phyloP scores from a whole-genome alignment of 163 green algal genomes.

The Volvox carteri region DNA sequence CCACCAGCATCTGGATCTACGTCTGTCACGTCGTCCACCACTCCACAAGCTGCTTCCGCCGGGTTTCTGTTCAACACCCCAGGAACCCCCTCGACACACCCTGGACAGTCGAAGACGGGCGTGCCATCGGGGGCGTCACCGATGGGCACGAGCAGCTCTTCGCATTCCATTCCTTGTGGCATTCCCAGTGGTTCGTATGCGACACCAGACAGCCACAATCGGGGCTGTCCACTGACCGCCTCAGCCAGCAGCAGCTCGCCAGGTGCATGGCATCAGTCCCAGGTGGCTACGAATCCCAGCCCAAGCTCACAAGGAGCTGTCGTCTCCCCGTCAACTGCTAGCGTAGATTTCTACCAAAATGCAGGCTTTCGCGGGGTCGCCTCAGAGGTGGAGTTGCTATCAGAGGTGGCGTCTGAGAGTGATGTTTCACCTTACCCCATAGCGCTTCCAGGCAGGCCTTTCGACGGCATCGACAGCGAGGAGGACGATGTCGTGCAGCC shows the following conservation, averaged over 20 bases:
- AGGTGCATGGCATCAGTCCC: not conserved
- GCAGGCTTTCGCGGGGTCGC: no score
- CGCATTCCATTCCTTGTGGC: not conserved
- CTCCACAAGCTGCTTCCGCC: not conserved
- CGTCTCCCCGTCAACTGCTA: slow-evolving; percentile 7
- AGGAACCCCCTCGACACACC: not conserved
- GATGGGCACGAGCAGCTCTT: not conserved
- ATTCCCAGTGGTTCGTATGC: not conserved
- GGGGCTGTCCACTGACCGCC: not conserved
- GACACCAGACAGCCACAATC: not conserved
- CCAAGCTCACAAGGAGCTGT: not conserved
- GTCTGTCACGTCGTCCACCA: not conserved
- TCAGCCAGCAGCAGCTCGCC: slow-evolving; percentile 21
- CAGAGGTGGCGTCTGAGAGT: not conserved
- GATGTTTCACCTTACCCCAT: not conserved
- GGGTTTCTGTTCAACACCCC: not conserved
- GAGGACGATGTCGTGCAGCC: slow-evolving; percentile 33
- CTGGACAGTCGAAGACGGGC: not conserved
- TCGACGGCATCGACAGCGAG: slow-evolving; percentile 49
- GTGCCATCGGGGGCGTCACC: not conserved
- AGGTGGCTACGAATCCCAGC: not conserved
- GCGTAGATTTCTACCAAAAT: not conserved
- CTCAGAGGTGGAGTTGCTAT: not conserved
- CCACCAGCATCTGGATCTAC: not conserved
- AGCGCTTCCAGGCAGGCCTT: not conserved